Evolutionary conservation across 2,329 filamentous ascomycete species (phyloP), one percentile per base, ranked within the genome.

Genomic region (Colletotrichum eremochloae): DNA sequence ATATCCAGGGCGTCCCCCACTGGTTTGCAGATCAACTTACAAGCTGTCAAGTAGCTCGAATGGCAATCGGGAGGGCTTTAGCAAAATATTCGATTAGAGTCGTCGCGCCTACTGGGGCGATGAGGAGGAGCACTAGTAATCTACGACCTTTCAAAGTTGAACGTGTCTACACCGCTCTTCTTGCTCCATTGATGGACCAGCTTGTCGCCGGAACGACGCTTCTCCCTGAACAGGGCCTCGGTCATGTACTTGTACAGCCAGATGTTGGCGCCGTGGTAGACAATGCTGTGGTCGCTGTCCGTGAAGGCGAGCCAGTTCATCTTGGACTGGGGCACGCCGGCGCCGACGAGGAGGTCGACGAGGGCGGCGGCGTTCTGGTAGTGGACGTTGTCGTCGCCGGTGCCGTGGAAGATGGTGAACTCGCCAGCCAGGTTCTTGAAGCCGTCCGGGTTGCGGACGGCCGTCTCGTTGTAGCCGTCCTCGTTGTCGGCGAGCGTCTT

Each of bases 331-430:
- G 86, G 85, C 0, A 93, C 89, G 0, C 87, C 87, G 0, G 81
- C 86, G 0, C 86, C 86, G 42, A 93, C 88, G 0, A 93, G 80
- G 31, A 90, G 78, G 75, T 93, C 90, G 0, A 90, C 81, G 44
- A 93, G 79, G 0, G 87, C 89, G 0, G 90, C 91, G 0, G 87
- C 77, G 73, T 93, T 89, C 80, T 93, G 91, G 78, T 91, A 93
- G 77, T 93, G 91, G 18, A 93, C 91, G 63, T 93, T 93, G 75
- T 93, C 91, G 74, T 93, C 91, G 0, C 90, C 91, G 0, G 89
- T 89, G 0, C 91, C 91, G 76, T 93, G 91, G 72, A 91, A 86
- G 55, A 93, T 84, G 6, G 90, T 82, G 73, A 92, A 89, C 2
- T 87, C 86, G 4, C 91, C 91, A 0, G 83, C 82, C 11, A 91